These are phyloP conservation scores for Fusarium sp. DNA, from an alignment of 2,329 filamentous ascomycete genomes.

Conservation along the genomic window DNA sequence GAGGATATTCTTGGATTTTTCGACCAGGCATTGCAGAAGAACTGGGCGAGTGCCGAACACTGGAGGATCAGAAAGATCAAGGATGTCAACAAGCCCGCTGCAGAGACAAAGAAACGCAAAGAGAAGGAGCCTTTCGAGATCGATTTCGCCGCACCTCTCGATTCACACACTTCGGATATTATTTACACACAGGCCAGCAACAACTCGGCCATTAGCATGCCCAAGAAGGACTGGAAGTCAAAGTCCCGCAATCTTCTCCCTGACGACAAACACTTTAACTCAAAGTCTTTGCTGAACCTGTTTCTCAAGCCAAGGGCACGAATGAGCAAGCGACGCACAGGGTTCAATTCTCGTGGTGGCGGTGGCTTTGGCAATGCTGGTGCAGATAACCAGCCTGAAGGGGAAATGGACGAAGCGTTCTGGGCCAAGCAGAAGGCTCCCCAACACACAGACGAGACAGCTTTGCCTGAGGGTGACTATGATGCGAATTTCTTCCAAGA, in stretches of 20 bases:
- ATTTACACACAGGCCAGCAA: constrained; percentile 86
- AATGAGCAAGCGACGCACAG: constrained; percentile 75
- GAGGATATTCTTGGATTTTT: constrained; percentile 99
- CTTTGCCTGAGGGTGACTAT: constrained; percentile 80
- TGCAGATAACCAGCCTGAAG: constrained; percentile 69
- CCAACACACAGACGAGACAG: constrained; percentile 65
- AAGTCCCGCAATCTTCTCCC: constrained; percentile 93
- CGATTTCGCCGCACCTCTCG: constrained; percentile 84
- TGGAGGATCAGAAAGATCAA: constrained; percentile 98
- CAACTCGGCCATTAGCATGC: constrained; percentile 84
- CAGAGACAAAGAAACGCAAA: constrained; percentile 77
- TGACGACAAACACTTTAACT: constrained; percentile 98
- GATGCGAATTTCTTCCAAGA: constrained; percentile 99
- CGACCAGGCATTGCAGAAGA: constrained; percentile 95
- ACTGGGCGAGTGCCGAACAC: constrained; percentile 98
- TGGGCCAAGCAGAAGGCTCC: constrained; percentile 83
- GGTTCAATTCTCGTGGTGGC: constrained; percentile 60
- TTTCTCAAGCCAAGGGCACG: constrained; percentile 96
- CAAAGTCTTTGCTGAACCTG: constrained; percentile 85
- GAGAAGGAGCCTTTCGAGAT: constrained; percentile 98
- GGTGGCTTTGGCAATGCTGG: constrained; percentile 59
- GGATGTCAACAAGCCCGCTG: constrained; percentile 74
- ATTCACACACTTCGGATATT: constrained; percentile 76
- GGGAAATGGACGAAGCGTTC: constrained; percentile 94
- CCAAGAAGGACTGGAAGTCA: constrained; percentile 95